phyloP scores from a whole-genome alignment of 2,329 filamentous ascomycete genomes.

The Phialemonium atrogriseum region DNA sequence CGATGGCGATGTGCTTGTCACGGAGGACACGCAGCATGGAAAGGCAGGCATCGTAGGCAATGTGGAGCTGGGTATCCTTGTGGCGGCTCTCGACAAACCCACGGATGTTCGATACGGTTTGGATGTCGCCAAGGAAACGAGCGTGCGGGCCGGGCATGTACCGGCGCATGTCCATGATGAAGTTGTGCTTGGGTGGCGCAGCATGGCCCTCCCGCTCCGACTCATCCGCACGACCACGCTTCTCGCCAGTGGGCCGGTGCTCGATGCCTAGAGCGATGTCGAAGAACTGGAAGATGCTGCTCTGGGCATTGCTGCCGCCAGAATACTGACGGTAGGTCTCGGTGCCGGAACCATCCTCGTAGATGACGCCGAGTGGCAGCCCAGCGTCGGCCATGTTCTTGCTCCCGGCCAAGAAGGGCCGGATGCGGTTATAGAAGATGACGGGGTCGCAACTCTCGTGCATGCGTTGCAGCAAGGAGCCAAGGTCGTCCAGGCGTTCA shows the following conservation, averaged over 20 bases:
- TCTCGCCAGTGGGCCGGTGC: slow-evolving; percentile 81
- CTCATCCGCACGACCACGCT: slow-evolving; percentile 34
- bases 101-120: slow-evolving; percentile 76
- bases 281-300: slow-evolving; percentile 95
- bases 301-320: slow-evolving; percentile 94
- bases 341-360: slow-evolving; percentile 67
- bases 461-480: slow-evolving; percentile 72
- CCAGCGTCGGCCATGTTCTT: slow-evolving; percentile 98
- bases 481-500: slow-evolving; percentile 80
- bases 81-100: slow-evolving; percentile 62
- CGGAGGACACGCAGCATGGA: slow-evolving; percentile 61
- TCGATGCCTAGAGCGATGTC: slow-evolving; percentile 85
- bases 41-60: slow-evolving; percentile 87
- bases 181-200: slow-evolving; percentile 63
- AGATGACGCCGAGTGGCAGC: slow-evolving; percentile 77
- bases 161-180: slow-evolving; percentile 91
- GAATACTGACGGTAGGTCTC: slow-evolving; percentile 74
- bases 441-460: slow-evolving; percentile 92
- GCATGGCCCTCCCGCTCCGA: slow-evolving; percentile 30
- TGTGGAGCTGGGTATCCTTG: slow-evolving; percentile 56
- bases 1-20: slow-evolving; percentile 94
- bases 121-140: slow-evolving; percentile 76
- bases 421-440: slow-evolving; percentile 91
- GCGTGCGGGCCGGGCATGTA: slow-evolving; percentile 96
- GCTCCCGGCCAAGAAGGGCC: slow-evolving; percentile 91